Conservation (phyloP, 352 stramenopile genomes). For the Globisporangium barbulae region DNA sequence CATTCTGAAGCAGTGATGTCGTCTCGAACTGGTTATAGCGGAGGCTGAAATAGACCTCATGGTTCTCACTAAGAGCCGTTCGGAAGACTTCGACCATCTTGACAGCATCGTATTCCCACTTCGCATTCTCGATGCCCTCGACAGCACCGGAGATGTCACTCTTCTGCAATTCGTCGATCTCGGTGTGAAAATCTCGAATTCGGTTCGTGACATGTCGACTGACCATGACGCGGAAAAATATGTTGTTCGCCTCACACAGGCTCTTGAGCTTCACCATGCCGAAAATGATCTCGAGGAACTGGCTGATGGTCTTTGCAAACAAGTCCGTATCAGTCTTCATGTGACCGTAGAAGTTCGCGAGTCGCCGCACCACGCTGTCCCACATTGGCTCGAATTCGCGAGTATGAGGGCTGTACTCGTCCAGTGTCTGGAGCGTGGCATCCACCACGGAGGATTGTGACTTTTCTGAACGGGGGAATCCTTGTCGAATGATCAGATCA, state of each 20-base stretch:
- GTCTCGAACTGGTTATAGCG: neutral
- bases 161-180: conserved; percentile 1
- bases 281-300: conserved; percentile 3
- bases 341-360: neutral
- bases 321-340: neutral
- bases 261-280: conserved; percentile 7
- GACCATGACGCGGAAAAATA: neutral
- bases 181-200: conserved; percentile 4
- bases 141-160: neutral
- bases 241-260: neutral
- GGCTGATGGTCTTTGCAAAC: neutral
- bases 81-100: conserved; percentile 5
- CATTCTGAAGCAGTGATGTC: conserved; percentile 11
- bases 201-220: neutral
- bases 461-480: neutral
- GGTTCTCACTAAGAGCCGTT: neutral
- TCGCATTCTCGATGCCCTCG: neutral
- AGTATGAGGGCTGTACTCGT: neutral
- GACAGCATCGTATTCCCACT: neutral
- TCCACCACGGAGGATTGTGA: neutral
- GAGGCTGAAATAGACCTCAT: neutral
- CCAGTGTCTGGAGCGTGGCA: conserved; percentile 4
- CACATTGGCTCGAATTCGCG: conserved; percentile 10
- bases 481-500: neutral
- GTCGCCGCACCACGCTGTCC: conserved; percentile 1